These are phyloP conservation scores for Microcera coccophila DNA, from an alignment of 2,329 filamentous ascomycete genomes.

Conservation along the genomic window DNA sequence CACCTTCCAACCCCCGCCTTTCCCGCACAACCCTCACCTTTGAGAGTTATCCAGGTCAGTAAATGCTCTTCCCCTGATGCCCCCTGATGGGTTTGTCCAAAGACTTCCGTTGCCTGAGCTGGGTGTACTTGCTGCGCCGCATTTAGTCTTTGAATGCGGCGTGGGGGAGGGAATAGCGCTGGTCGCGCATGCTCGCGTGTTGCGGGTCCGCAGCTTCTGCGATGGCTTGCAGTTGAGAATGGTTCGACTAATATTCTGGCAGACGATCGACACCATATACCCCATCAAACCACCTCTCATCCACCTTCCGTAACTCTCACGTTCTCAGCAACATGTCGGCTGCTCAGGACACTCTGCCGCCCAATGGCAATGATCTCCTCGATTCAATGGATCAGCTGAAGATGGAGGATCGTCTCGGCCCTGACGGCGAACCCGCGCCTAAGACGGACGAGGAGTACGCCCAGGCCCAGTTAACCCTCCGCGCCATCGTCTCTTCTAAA, in stretches of 20 bases:
- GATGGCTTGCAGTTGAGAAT: not conserved
- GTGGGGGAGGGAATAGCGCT: not conserved
- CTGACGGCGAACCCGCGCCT: conserved; percentile 73
- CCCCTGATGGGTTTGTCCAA: too few species aligned
- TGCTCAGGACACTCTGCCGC: conserved; percentile 53
- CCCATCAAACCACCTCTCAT: conserved; percentile 10
- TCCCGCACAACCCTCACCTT: conserved; percentile 20
- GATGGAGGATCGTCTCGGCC: conserved; percentile 62
- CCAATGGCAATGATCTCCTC: conserved; percentile 58
- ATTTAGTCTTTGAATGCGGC: not conserved
- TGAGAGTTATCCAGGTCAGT: conserved; percentile 25
- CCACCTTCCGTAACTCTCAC: conserved; percentile 12
- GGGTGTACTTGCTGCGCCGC: not conserved
- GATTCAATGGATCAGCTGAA: conserved; percentile 64
- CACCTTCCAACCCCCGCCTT: conserved; percentile 18
- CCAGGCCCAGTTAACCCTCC: conserved; percentile 84
- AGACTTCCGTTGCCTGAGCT: not conserved
- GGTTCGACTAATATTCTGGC: conserved; percentile 4
- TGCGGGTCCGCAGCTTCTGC: not conserved
- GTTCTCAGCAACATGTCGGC: conserved; percentile 52
- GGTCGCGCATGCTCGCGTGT: not conserved
- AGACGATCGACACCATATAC: too few species aligned
- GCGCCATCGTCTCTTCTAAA: conserved; percentile 97
- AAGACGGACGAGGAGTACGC: conserved; percentile 98
- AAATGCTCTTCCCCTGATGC: not conserved